Percentiles rank a stretch among this genome's conserved stretches.
phyloP scores from a whole-genome alignment of 2,329 filamentous ascomycete species.

The Aspergillus niger region DNA sequence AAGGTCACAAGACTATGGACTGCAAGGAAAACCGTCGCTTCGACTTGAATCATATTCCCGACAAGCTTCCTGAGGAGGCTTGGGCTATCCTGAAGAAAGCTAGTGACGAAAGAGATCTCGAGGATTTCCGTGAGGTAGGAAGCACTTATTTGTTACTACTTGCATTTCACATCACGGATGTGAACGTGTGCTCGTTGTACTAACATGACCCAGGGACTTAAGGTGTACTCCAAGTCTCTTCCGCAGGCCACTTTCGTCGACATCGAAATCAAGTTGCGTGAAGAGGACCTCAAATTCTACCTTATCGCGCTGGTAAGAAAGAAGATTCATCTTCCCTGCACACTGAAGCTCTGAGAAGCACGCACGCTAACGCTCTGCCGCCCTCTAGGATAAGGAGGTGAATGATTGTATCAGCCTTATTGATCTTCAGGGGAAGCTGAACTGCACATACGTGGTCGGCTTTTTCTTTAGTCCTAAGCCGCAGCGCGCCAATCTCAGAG shows the following conservation, averaged over 20 bases:
- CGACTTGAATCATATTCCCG: conserved; percentile 47
- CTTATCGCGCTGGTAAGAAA: conserved; percentile 53
- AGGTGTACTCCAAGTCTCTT: conserved; percentile 54
- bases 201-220: conserved; percentile 42
- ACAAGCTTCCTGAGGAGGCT: conserved; percentile 51
- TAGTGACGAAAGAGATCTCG: conserved; percentile 52
- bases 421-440: conserved; percentile 55
- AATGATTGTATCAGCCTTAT: conserved; percentile 52
- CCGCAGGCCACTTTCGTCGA: conserved; percentile 49
- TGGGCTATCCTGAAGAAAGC: conserved; percentile 55
- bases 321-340: background rate
- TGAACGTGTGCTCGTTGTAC: background rate
- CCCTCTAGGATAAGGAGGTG: conserved; percentile 43
- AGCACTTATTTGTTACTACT: background rate
- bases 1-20: conserved; percentile 48
- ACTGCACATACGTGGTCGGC: conserved; percentile 53
- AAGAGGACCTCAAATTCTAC: conserved; percentile 50
- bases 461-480: conserved; percentile 52
- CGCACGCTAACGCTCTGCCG: background rate
- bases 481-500: conserved; percentile 48
- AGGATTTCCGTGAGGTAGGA: conserved; percentile 51
- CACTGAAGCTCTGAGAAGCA: conserved; percentile 12
- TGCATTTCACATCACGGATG: background rate
- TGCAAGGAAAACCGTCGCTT: conserved; percentile 50
- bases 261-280: conserved; percentile 55